Evolutionary conservation across 23 red algal genomes (phyloP), one percentile per base, ranked within the genome.

Genomic region (Cyanidioschyzon merolae): DNA sequence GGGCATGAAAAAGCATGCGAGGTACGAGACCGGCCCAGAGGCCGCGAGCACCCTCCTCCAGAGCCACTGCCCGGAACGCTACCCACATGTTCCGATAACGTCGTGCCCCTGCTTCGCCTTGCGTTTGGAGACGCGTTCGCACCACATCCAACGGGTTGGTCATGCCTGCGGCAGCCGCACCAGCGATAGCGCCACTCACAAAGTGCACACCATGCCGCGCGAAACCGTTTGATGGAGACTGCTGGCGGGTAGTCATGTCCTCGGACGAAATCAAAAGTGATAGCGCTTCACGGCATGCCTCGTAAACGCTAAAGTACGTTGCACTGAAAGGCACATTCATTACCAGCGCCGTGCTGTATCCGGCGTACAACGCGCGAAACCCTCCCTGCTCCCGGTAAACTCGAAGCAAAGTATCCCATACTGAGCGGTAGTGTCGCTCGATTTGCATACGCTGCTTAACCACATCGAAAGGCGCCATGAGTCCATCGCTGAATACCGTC

Each of bases 391-490:
- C 79, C 0, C 1, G 40, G 57, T 88, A 88, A 40, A 96, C 88
- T 15, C 37, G 74, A 67, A 40, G 29, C 17, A 84, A 50, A 59
- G 82, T 87, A 40, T 83, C 59, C 58, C 50, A n/a, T 34, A 90
- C 80, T 27, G 34, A 67, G 37, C 50, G 37, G 35, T 54, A 54
- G 0, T 29, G 37, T 67, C 87, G 71, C 32, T 63, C 38, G 39
- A 96, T 75, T 75, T 96, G 92, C 88, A 90, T 88, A 15, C 92
- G 86, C 59, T 96, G 92, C 68, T 96, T 96, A 32, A 96, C 80
- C 26, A 96, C 92, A 39, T 96, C 92, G 58, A 96, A 58, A 2
- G 92, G 92, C 12, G 85, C 74, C 92, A 96, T 96, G 21, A 96
- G 39, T 0, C 77, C 87, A 77, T 96, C 92, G 30, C 77, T 79